Percentiles rank a stretch among this genome's conserved stretches.
These are phyloP conservation scores for Bremia lactucae DNA, from an alignment of 352 stramenopile genomes.

Conservation along the genomic window DNA sequence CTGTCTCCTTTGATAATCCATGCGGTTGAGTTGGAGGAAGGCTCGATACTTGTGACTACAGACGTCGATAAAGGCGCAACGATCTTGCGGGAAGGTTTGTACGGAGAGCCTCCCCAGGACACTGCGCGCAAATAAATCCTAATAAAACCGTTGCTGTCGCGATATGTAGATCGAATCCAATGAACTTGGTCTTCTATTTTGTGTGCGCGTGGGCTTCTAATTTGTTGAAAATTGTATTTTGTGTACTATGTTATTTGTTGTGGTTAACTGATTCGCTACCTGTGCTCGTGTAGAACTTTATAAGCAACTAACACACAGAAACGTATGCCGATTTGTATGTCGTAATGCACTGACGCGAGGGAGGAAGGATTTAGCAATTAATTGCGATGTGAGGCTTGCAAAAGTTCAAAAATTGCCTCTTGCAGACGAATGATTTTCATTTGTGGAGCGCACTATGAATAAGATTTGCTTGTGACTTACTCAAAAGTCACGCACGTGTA, in stretches of 20 bases:
- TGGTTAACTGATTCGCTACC: slow-evolving; percentile 14
- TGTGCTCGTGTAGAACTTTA: slow-evolving; percentile 21
- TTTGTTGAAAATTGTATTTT: slow-evolving; percentile 1
- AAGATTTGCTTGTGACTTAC: too few relatives aligned
- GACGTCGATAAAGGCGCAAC: slow-evolving; percentile 5
- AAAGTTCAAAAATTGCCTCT: too few relatives aligned
- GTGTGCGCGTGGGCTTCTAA: slow-evolving; percentile 14
- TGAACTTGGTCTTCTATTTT: slow-evolving; percentile 30
- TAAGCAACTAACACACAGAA: slow-evolving; percentile 17
- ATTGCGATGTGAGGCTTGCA: too few relatives aligned
- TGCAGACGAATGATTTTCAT: too few relatives aligned
- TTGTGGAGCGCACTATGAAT: too few relatives aligned
- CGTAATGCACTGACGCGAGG: too few relatives aligned
- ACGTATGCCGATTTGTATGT: too few relatives aligned
- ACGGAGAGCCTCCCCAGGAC: slow-evolving; percentile 15
- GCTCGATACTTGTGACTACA: slow-evolving; percentile 5
- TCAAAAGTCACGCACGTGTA: too few relatives aligned
- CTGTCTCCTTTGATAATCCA: slow-evolving; percentile 12
- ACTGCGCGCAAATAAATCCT: slow-evolving; percentile 4
- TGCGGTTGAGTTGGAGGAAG: slow-evolving; percentile 14
- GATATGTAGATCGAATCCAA: slow-evolving; percentile 35
- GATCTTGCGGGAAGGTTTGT: slow-evolving; percentile 23
- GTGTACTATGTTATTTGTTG: slow-evolving; percentile 17
- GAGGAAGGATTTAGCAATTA: too few relatives aligned
- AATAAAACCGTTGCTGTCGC: slow-evolving; percentile 27